Base-by-base conservation (phyloP, 768 basidiomycete species). In the Auricularia cornea region DNA sequence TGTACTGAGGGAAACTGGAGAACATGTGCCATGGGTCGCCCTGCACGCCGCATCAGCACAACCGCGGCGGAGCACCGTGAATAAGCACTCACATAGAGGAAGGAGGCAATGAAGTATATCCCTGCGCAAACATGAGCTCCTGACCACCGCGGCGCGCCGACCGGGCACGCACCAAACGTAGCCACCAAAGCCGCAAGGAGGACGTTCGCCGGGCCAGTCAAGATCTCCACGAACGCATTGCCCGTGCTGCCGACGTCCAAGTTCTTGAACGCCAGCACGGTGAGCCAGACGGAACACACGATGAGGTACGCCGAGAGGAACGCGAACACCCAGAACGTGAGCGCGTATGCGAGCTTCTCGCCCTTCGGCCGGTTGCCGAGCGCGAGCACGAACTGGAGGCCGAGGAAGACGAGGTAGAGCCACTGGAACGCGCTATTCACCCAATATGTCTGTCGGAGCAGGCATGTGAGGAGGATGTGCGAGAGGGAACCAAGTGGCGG, bases 11-110 rank as follows among this genome's bases (percentile, higher is more conserved):
- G 81, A 97, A 94, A 68, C 92, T 94, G 29, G 92, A 91, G 75
- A 95, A 87, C 87, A 98, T 89, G 75, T 98, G 95, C 95, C 95
- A 98, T 3, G 95, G 95, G 75, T 98, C 95, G 66, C 92, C 87
- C 90, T 94, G 65, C 32, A 64, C 59, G n/a, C 11, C 1, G 8
- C 2, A 30, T 57, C 18, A 28, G 28, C 2, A 31, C 28, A 3
- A 57, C 10, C 60, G 32, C 30, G 59, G 2, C 38, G 63, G 23
- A 41, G 2, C 23, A 31, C n/a, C n/a, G n/a, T n/a, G n/a, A n/a
- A 20, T 10, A 54, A 16, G 1, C 31, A 79, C 90, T 78, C 66
- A 92, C 90, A 69, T 92, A 95, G 70, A 94, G 84, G 75, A 93
- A 82, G 0, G 92, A 95, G 3, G 92, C 84, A 28, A 87, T 70